phyloP scores from a whole-genome alignment of 1,139 yeast species.

The Protomyces inundatus region DNA sequence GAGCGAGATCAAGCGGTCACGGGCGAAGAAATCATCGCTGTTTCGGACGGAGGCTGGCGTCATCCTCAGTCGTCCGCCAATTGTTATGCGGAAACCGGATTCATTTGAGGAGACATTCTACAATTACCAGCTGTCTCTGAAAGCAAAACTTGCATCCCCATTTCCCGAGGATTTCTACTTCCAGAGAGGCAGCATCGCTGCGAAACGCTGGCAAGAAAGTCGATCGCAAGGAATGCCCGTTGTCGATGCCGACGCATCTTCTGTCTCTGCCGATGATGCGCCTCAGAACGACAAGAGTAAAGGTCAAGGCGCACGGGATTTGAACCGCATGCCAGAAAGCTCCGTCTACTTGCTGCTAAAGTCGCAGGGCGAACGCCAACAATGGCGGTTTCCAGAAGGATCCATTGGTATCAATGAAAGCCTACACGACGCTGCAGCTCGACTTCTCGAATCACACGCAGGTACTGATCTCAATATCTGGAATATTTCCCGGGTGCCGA shows the following conservation, averaged over 20 bases:
- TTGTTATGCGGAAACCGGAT: constrained; percentile 70
- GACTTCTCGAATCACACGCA: constrained; percentile 1
- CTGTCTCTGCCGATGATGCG: constrained; percentile 68
- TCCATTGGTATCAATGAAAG: constrained; percentile 46
- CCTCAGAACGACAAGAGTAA: constrained; percentile 47
- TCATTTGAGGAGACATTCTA: constrained; percentile 71
- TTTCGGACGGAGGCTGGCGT: constrained; percentile 40
- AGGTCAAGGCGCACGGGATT: constrained; percentile 50
- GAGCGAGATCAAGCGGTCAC: not conserved
- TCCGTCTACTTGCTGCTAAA: constrained; percentile 70
- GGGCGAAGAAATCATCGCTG: constrained; percentile 7
- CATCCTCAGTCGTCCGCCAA: constrained; percentile 73
- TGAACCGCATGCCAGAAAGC: constrained; percentile 73
- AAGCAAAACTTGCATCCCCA: constrained; percentile 93
- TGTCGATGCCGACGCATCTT: constrained; percentile 50
- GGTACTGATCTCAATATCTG: constrained; percentile 76
- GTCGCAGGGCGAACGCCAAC: constrained; percentile 38
- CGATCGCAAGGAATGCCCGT: constrained; percentile 41
- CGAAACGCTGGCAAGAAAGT: constrained; percentile 68
- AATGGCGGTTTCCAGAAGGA: constrained; percentile 67
- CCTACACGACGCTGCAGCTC: constrained; percentile 47
- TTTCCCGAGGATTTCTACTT: constrained; percentile 92
- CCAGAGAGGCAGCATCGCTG: constrained; percentile 83
- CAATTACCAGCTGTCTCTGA: constrained; percentile 77
- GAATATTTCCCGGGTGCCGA: constrained; percentile 84